Evolutionary conservation across 805 yeast genomes (phyloP), one percentile per base, ranked within the genome.

Genomic region (Candida peoriensis): DNA sequence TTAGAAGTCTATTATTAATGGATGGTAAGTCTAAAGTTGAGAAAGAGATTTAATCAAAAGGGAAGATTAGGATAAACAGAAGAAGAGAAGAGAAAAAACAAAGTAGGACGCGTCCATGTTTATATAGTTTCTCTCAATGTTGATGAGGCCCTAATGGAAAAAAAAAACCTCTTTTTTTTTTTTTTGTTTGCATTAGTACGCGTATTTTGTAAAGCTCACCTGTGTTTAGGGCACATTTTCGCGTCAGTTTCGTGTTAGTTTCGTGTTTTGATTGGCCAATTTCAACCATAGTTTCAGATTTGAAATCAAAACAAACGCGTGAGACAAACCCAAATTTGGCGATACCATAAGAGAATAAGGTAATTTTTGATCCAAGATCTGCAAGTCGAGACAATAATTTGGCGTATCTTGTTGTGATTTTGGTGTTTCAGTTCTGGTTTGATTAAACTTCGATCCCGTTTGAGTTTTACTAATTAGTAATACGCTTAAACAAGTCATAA

Each of bases 201-300:
- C 28, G 15, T 6, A 25, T 15, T 15, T 15, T 15, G 28, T 10
- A 25, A 25, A 25, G 15, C 9, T n/a, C 4, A 23, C 8, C 11
- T 34, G 38, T 32, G 38, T 35, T 20, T 12, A 28, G 18, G 12
- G n/a, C 8, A 14, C 23, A 9, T 14, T 21, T 21, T 30, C 22
- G 32, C 25, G 24, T 12, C 21, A 7, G 17, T 37, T 37, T 37
- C 41, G 41, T 32, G 41, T 35, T 21, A 20, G 16, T 33, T 37
- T 37, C 34, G 34, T 25, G 37, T 33, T 37, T 33, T 22, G 29
- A n/a, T n/a, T n/a, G n/a, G n/a, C n/a, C n/a, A n/a, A n/a, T n/a
- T n/a, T n/a, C n/a, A n/a, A n/a, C n/a, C n/a, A n/a, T n/a, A n/a
- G n/a, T n/a, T n/a, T n/a, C n/a, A n/a, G n/a, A n/a, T n/a, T n/a